Percentiles rank a stretch among this genome's conserved stretches.
Evolutionary conservation across 176 grass and related monocot genomes (phyloP).

Genomic region (Musa acuminata): DNA sequence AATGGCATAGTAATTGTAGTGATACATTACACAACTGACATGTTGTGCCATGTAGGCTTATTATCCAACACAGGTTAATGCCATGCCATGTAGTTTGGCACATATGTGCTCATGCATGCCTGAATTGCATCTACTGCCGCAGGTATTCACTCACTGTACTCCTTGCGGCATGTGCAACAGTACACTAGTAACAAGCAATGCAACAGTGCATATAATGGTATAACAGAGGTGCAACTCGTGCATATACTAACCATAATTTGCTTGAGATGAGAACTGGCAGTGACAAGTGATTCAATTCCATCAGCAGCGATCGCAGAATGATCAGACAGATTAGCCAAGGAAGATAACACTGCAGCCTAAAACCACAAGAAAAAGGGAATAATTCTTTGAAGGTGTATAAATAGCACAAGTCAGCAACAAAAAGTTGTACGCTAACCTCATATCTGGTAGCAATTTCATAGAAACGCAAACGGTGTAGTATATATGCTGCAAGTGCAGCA

Average conservation of each 20-base stretch:
- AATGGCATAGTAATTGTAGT: too few species aligned
- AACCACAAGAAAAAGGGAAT: slow-evolving; percentile 38
- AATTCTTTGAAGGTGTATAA: not conserved
- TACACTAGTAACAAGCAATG: not conserved
- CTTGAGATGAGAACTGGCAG: slow-evolving; percentile 60
- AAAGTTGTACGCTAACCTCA: slow-evolving; percentile 40
- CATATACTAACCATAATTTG: slow-evolving; percentile 42
- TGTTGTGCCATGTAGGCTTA: too few species aligned
- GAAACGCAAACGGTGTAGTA: slow-evolving; percentile 73
- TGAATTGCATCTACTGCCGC: not conserved
- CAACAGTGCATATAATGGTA: not conserved
- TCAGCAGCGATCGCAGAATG: slow-evolving; percentile 38
- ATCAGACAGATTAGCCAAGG: slow-evolving; percentile 36
- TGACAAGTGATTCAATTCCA: slow-evolving; percentile 41
- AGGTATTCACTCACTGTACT: not conserved
- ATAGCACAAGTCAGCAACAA: not conserved
- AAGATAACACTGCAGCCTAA: slow-evolving; percentile 65
- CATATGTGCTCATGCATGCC: not conserved
- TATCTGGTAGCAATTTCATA: slow-evolving; percentile 84
- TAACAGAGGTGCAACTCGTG: not conserved
- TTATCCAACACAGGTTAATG: not conserved
- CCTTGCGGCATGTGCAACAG: not conserved
- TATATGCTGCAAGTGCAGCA: slow-evolving; percentile 52
- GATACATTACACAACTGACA: too few species aligned
- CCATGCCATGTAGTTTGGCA: not conserved